Conservation (phyloP, 2,329 filamentous ascomycete genomes). For the Colletotrichum sp. region DNA sequence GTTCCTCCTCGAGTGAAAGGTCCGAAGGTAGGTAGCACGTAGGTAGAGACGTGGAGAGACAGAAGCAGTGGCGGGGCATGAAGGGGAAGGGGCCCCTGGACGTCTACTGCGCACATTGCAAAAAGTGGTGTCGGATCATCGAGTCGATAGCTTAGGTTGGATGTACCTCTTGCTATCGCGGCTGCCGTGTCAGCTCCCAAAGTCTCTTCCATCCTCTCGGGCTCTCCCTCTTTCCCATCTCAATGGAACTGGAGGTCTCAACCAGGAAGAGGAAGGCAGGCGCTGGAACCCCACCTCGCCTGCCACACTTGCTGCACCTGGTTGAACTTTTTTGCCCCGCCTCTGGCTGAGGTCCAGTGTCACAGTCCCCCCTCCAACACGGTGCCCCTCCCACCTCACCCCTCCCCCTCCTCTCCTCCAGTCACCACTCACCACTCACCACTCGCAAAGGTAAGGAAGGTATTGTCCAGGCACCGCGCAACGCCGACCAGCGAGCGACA, state of each 20-base stretch:
- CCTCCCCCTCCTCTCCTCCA: not conserved
- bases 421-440: not conserved
- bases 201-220: not conserved
- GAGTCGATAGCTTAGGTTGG: not conserved
- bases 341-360: not conserved
- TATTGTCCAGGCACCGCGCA: not conserved
- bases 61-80: not conserved
- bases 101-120: not conserved
- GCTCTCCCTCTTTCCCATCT: not conserved
- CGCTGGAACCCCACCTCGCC: constrained; percentile 11
- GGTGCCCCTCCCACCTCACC: not conserved
- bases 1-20: not conserved
- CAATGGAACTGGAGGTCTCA: not conserved
- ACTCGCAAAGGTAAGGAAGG: not conserved
- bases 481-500: not conserved
- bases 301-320: constrained; percentile 8
- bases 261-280: not conserved
- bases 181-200: not conserved
- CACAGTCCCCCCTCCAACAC: not conserved
- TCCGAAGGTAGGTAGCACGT: not conserved
- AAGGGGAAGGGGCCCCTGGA: not conserved
- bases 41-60: not conserved
- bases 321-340: constrained; percentile 20
- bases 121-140: not conserved
- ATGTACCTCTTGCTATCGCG: not conserved